A percentile compares a stretch with the other conserved stretches of the same genome.
Conservation (phyloP, 345 rosid species). For the Eucalyptus microcorys region DNA sequence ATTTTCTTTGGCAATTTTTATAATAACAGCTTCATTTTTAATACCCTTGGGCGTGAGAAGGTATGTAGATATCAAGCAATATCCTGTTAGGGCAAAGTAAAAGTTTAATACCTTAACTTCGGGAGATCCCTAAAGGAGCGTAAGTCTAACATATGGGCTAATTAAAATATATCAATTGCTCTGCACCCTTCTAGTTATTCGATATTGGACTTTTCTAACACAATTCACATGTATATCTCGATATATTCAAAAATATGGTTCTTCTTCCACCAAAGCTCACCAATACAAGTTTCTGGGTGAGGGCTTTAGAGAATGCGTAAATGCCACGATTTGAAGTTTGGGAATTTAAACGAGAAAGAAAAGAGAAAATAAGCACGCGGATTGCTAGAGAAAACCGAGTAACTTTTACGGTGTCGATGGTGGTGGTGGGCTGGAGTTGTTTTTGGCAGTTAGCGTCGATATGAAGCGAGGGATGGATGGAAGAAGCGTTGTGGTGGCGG, state of each 20-base stretch:
- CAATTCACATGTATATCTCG: fast-evolving
- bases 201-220: no score
- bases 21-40: background rate
- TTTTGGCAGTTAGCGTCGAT: constrained; percentile 86
- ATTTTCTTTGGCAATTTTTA: background rate
- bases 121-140: fast-evolving
- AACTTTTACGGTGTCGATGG: background rate
- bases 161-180: no score
- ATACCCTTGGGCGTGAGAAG: background rate
- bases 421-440: constrained; percentile 20
- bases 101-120: fast-evolving
- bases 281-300: background rate
- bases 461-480: constrained; percentile 74
- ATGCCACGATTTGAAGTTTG: background rate
- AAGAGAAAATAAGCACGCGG: background rate
- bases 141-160: no score
- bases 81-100: no score
- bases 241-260: background rate
- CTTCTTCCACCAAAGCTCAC: background rate
- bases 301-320: background rate
- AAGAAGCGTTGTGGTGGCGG: constrained; percentile 5
- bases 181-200: fast-evolving
- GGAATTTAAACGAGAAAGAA: background rate
- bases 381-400: background rate
- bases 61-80: no score